Conservation (phyloP, 352 stramenopile species). For the Phytopythium boreale region DNA sequence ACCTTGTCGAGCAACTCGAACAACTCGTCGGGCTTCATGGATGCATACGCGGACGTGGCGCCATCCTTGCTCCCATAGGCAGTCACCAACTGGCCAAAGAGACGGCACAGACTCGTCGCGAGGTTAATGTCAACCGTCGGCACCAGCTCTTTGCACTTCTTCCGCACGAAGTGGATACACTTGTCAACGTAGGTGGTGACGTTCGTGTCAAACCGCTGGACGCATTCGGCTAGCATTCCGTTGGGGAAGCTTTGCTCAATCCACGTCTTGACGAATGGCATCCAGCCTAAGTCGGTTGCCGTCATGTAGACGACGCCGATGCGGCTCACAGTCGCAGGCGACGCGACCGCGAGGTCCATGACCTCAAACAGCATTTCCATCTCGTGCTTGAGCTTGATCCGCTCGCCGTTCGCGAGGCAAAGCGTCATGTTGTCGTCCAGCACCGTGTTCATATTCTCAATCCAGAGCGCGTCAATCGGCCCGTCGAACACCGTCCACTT, state of each 20-base stretch:
- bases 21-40: constrained; percentile 37
- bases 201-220: constrained; percentile 40
- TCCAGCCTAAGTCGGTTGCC: constrained; percentile 85
- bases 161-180: constrained; percentile 73
- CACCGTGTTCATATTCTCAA: constrained; percentile 96
- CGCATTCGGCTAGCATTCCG: constrained; percentile 33
- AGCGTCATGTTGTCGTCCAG: constrained; percentile 95
- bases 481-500: constrained; percentile 94
- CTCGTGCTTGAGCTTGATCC: constrained; percentile 85
- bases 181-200: constrained; percentile 67
- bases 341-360: constrained; percentile 91
- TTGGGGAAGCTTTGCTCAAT: constrained; percentile 57
- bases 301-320: constrained; percentile 82
- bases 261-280: constrained; percentile 90
- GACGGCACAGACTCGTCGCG: constrained; percentile 78
- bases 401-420: constrained; percentile 91
- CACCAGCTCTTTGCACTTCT: constrained; percentile 78
- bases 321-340: constrained; percentile 85
- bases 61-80: constrained; percentile 25
- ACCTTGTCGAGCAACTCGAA: constrained; percentile 65
- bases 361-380: constrained; percentile 96
- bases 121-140: constrained; percentile 90
- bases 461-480: constrained; percentile 94
- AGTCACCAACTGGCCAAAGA: constrained; percentile 84
- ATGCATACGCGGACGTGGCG: constrained; percentile 4